These are phyloP conservation scores for Phytopythium kandeliae DNA, from an alignment of 352 stramenopile species.

Conservation along the genomic window DNA sequence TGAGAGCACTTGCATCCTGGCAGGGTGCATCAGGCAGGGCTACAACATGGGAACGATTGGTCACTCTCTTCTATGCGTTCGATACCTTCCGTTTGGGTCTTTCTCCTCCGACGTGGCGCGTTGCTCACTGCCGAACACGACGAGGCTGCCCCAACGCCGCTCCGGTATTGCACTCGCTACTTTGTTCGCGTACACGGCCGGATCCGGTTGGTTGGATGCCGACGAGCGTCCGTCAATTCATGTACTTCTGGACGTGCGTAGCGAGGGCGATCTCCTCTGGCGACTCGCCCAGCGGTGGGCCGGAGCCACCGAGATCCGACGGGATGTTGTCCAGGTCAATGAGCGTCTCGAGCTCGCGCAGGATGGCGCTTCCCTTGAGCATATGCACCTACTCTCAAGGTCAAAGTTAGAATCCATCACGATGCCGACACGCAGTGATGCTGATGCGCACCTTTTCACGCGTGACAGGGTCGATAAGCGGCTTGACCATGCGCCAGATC, in stretches of 20 bases:
- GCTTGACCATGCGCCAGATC: conserved; percentile 92
- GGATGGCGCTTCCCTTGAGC: conserved; percentile 76
- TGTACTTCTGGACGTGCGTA: conserved; percentile 69
- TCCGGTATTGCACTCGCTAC: too few species aligned
- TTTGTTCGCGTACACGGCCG: too few species aligned
- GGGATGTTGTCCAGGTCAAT: conserved; percentile 69
- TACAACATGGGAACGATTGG: too few species aligned
- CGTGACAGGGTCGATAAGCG: conserved; percentile 92
- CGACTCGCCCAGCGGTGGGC: conserved; percentile 54
- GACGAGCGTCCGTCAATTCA: conserved; percentile 8
- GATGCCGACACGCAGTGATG: neutral
- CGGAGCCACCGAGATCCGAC: conserved; percentile 62
- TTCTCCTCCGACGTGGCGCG: too few species aligned
- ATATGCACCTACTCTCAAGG: conserved; percentile 52
- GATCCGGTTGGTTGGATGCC: neutral
- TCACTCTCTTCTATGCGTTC: too few species aligned
- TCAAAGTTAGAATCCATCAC: too few species aligned
- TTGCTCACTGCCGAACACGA: too few species aligned
- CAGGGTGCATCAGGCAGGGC: too few species aligned
- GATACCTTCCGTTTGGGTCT: too few species aligned
- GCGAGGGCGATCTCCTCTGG: conserved; percentile 59
- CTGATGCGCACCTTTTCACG: conserved; percentile 81
- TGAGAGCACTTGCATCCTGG: conserved; percentile 52
- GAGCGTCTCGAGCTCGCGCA: conserved; percentile 61
- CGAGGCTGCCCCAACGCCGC: too few species aligned